Evolutionary conservation across 1,284 basidiomycete genomes (phyloP).

Genomic region (Retiboletus flavoniger): DNA sequence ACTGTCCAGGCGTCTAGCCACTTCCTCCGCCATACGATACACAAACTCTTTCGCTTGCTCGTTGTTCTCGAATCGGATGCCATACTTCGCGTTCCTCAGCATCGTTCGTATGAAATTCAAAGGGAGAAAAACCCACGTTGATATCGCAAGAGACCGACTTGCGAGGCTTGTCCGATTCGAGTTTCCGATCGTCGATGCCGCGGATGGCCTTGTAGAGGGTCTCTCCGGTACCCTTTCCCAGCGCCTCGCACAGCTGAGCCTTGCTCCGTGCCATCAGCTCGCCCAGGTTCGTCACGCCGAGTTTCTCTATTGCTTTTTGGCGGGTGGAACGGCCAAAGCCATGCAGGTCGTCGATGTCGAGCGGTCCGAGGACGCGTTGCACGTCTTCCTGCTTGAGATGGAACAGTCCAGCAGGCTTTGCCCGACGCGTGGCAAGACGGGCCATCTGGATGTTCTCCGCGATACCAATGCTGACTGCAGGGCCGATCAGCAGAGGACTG

Average conservation of each 20-base stretch:
- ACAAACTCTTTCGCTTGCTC: constrained; percentile 82
- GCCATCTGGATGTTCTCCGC: constrained; percentile 90
- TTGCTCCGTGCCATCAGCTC: constrained; percentile 65
- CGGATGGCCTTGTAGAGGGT: constrained; percentile 81
- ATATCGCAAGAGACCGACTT: constrained; percentile 91
- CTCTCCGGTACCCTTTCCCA: constrained; percentile 84
- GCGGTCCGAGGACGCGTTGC: constrained; percentile 60
- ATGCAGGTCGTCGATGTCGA: constrained; percentile 86
- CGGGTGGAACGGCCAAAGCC: constrained; percentile 80
- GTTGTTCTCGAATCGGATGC: constrained; percentile 85
- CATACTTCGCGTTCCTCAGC: constrained; percentile 61
- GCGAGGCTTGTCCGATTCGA: constrained; percentile 82
- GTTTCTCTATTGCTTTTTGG: constrained; percentile 74
- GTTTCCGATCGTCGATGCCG: constrained; percentile 76
- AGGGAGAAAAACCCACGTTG: constrained; percentile 58
- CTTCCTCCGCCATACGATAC: constrained; percentile 72
- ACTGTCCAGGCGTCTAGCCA: constrained; percentile 66
- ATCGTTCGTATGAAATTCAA: neutral
- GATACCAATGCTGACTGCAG: constrained; percentile 85
- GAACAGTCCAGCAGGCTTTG: constrained; percentile 86
- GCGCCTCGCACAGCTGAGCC: constrained; percentile 61
- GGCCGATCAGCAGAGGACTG: constrained; percentile 4
- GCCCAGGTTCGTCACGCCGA: constrained; percentile 71
- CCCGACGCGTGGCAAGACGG: constrained; percentile 84
- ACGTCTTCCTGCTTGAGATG: constrained; percentile 65